Conservation (phyloP, 345 rosid genomes). For the Aquilaria sinensis region DNA sequence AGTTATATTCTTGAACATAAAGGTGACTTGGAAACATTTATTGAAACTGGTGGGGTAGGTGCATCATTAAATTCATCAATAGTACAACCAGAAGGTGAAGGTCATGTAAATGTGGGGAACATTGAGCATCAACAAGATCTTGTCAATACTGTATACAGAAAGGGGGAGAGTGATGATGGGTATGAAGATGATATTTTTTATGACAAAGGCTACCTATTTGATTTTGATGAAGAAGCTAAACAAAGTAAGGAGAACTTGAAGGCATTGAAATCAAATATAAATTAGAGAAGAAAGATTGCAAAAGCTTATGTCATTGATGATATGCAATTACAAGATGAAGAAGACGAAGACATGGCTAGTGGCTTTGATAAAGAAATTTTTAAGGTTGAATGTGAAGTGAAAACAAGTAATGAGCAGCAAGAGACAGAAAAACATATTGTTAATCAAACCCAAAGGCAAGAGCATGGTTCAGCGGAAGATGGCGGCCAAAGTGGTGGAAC, state of each 20-base stretch:
- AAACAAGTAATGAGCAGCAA: neutral
- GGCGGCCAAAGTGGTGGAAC: neutral
- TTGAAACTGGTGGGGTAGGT: too few species aligned
- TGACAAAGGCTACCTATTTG: too few species aligned
- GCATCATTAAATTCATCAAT: too few species aligned
- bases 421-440: neutral
- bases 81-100: too few species aligned
- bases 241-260: neutral
- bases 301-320: neutral
- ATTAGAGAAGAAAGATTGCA: neutral
- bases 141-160: too few species aligned
- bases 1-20: too few species aligned
- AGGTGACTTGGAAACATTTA: too few species aligned
- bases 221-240: too few species aligned
- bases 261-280: neutral
- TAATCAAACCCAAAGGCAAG: neutral
- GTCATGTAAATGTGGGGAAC: too few species aligned
- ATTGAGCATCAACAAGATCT: too few species aligned
- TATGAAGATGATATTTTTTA: too few species aligned
- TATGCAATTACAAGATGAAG: neutral
- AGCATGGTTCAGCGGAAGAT: neutral
- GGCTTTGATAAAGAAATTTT: neutral
- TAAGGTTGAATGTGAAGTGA: neutral
- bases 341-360: neutral
- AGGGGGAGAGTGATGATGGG: too few species aligned